A percentile compares a stretch with the other conserved stretches of the same genome.
phyloP scores from a whole-genome alignment of 345 rosid species.

The Anacardium occidentale region DNA sequence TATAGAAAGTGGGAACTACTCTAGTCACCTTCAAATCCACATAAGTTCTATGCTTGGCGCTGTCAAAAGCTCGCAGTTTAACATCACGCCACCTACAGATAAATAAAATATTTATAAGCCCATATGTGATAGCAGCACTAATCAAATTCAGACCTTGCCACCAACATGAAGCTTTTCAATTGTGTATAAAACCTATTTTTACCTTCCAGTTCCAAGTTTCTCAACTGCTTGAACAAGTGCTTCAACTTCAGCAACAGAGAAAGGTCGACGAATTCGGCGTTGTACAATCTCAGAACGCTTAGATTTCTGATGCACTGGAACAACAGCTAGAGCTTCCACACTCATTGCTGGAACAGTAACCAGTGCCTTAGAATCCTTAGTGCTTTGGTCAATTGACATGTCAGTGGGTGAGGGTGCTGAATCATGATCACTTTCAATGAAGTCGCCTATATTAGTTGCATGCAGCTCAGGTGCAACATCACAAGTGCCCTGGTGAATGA shows the following conservation, averaged over 20 bases:
- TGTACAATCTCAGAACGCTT: conserved; percentile 78
- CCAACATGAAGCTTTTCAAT: neutral
- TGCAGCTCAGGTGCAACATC: conserved; percentile 38
- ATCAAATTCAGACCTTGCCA: neutral
- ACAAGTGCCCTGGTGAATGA: conserved; percentile 30
- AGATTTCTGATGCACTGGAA: conserved; percentile 64
- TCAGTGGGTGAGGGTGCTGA: conserved; percentile 66
- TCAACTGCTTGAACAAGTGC: conserved; percentile 97
- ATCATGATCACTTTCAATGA: conserved; percentile 78
- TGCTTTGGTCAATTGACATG: conserved; percentile 42
- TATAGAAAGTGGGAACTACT: neutral
- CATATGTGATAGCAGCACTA: neutral
- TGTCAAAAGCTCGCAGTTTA: conserved; percentile 85
- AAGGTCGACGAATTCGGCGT: conserved; percentile 97
- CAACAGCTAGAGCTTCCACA: conserved; percentile 53
- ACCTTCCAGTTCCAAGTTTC: conserved; percentile 99
- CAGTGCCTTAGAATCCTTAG: conserved; percentile 65
- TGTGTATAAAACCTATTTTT: conserved; percentile 6
- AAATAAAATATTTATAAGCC: conserved; percentile 2
- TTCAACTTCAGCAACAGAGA: conserved; percentile 96
- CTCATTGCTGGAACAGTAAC: conserved; percentile 61
- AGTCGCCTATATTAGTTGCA: conserved; percentile 41
- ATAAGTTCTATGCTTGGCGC: conserved; percentile 90
- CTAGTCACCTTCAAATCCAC: conserved; percentile 82
- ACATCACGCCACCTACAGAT: conserved; percentile 93